Evolutionary conservation across 768 basidiomycete species (phyloP).

Genomic region (Sarcodon aspratus): DNA sequence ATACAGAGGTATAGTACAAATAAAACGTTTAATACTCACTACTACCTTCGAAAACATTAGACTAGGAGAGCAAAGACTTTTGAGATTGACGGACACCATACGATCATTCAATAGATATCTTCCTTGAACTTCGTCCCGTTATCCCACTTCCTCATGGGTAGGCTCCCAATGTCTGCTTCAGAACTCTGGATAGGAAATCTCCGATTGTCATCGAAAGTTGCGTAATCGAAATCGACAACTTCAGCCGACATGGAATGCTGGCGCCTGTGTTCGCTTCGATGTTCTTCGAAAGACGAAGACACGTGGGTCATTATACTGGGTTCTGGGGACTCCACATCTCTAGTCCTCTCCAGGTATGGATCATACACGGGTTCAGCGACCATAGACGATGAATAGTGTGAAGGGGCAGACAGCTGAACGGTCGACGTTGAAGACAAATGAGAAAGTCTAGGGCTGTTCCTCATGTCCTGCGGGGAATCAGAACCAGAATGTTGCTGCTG

Average conservation of each 20-base stretch:
- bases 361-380: background rate
- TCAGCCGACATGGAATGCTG: slow-evolving; percentile 8
- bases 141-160: slow-evolving; percentile 15
- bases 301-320: too few relatives aligned
- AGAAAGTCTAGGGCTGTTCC: background rate
- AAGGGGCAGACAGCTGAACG: slow-evolving; percentile 3
- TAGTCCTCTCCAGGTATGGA: background rate
- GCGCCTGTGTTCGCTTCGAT: background rate
- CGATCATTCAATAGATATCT: background rate
- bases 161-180: slow-evolving; percentile 1
- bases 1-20: too few relatives aligned
- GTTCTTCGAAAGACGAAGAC: too few relatives aligned
- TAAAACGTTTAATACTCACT: too few relatives aligned
- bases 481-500: background rate
- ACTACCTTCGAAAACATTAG: too few relatives aligned
- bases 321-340: too few relatives aligned
- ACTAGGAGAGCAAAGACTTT: too few relatives aligned
- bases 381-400: background rate
- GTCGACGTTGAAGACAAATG: slow-evolving; percentile 3
- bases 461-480: background rate
- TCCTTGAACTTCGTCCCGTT: slow-evolving; percentile 19
- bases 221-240: slow-evolving; percentile 1
- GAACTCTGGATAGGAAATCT: slow-evolving; percentile 9
- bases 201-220: slow-evolving; percentile 3
- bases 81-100: too few relatives aligned